Evolutionary conservation across 2,329 filamentous ascomycete genomes (phyloP), one percentile per base, ranked within the genome.

Genomic region (Phialophora macrospora): DNA sequence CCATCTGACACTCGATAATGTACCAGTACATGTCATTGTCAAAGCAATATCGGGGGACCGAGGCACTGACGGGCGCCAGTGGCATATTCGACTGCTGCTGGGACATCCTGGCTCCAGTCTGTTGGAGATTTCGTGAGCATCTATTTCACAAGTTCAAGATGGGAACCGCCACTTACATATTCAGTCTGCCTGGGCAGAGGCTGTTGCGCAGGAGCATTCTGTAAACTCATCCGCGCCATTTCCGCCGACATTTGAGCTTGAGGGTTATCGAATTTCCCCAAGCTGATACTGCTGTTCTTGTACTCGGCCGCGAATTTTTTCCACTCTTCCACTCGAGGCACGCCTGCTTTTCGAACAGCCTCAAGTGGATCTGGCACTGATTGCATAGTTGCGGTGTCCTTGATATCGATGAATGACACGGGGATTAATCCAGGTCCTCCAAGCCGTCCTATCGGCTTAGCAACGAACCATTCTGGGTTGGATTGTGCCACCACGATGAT

Each of bases 261-360:
- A 26, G 70, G 67, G 70, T 75, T 76, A 63, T 94, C 92, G 72
- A 96, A 94, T 79, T 94, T 96, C 71, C 95, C 95, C 49, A 99
- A 82, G 0, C 93, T 94, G 75, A 99, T 98, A 79, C 95, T 98
- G 77, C 93, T 97, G 77, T 98, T 97, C 83, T 99, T 99, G 80
- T 99, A 99, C 70, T 97, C 94, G 63, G 94, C 94, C 0, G 95
- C 93, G 92, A 97, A 97, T 80, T 96, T 96, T 83, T 99, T 99
- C 95, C 95, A 99, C 74, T 99, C 95, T 76, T 99, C 95, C 3
- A 99, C 95, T 74, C 89, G 90, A 12, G 95, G 95, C 7, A 99
- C 93, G 22, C 94, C 93, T 1, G 95, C 95, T 72, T 89, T 88
- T 73, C 88, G 87, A 63, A 99, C 92, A 0, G 95, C 94, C 32